Evolutionary conservation across 805 yeast species (phyloP), one percentile per base, ranked within the genome.

Genomic region (Candida qinlingensis): DNA sequence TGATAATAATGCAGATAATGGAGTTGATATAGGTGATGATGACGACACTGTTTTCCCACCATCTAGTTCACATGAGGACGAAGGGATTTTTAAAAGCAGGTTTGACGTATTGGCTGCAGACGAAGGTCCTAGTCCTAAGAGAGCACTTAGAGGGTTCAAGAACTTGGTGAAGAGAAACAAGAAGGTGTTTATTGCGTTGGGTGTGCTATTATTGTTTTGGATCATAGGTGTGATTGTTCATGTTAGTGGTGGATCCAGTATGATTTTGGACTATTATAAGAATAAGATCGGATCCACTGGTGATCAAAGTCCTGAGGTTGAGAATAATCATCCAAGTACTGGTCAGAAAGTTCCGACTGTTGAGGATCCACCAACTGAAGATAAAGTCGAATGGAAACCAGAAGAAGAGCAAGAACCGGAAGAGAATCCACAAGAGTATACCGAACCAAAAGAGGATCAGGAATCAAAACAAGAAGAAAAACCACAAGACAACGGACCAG

Each of bases 261-360:
- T 49, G 9, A 50, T 58, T 1, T 19, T 54, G 4, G 59, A 59
- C 29, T 59, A 59, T 38, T 59, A 59, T 49, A 55, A 58, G 49
- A 49, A 37, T 38, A 50, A 46, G 31, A 26, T 45, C 1, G 61
- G 60, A 0, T 13, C 36, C 1, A 40, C 52, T 3, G 52, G 50
- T 10, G 39, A 30, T n/a, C 42, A 27, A 4, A 19, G 30, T 19
- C 37, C 50, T 5, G 51, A 47, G 13, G 49, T 50, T 3, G 56
- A 47, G 8, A 47, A 53, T n/a, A 13, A 13, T 1, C 46, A 45
- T 34, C 35, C 6, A 7, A 8, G 12, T 27, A 36, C 37, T 19
- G 10, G 7, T 10, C 12, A 37, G 6, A 30, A 38, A 12, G 37
- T 38, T 6, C 48, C 50, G 28, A 37, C 52, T 1, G 53, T 40